Conservation (phyloP, 1,284 basidiomycete genomes). For the Ganoderma sp. region DNA sequence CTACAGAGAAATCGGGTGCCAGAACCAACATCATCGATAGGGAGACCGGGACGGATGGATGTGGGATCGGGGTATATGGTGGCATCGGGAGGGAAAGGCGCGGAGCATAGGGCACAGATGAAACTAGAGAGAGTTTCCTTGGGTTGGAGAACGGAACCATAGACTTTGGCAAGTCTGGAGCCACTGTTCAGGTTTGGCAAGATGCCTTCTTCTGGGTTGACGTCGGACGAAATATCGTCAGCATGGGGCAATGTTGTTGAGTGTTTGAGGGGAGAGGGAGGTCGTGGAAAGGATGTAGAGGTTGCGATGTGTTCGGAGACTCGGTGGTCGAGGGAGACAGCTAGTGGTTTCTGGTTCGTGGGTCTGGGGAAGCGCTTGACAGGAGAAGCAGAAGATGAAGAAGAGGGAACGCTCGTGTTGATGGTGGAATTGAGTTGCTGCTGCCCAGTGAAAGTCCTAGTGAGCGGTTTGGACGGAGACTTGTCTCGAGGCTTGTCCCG, state of each 20-base stretch:
- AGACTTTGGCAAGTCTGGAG: slow-evolving; percentile 76
- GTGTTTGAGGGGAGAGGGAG: slow-evolving; percentile 63
- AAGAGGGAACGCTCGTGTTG: slow-evolving; percentile 14
- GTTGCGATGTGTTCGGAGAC: slow-evolving; percentile 62
- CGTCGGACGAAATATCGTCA: slow-evolving; percentile 46
- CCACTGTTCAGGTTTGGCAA: slow-evolving; percentile 62
- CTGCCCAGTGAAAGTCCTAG: slow-evolving; percentile 24
- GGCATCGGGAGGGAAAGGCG: slow-evolving; percentile 74
- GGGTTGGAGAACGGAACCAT: slow-evolving; percentile 81
- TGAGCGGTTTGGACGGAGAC: slow-evolving; percentile 42
- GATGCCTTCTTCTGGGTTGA: slow-evolving; percentile 55
- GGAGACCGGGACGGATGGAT: slow-evolving; percentile 33
- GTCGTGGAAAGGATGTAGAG: slow-evolving; percentile 52
- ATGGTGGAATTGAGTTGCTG: slow-evolving; percentile 13
- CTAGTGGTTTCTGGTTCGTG: slow-evolving; percentile 39
- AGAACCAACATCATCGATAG: slow-evolving; percentile 39
- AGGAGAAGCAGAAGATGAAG: slow-evolving; percentile 29
- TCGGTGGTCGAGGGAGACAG: slow-evolving; percentile 48
- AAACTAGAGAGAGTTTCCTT: slow-evolving; percentile 70
- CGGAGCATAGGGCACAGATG: slow-evolving; percentile 68
- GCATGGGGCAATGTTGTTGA: slow-evolving; percentile 48
- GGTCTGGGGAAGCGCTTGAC: slow-evolving; percentile 58
- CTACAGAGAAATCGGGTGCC: slow-evolving; percentile 69
- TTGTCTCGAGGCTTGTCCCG: slow-evolving; percentile 56
- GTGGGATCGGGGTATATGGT: slow-evolving; percentile 82